Base-by-base conservation (phyloP, 2,329 filamentous ascomycete genomes). In the Acarospora socialis region DNA sequence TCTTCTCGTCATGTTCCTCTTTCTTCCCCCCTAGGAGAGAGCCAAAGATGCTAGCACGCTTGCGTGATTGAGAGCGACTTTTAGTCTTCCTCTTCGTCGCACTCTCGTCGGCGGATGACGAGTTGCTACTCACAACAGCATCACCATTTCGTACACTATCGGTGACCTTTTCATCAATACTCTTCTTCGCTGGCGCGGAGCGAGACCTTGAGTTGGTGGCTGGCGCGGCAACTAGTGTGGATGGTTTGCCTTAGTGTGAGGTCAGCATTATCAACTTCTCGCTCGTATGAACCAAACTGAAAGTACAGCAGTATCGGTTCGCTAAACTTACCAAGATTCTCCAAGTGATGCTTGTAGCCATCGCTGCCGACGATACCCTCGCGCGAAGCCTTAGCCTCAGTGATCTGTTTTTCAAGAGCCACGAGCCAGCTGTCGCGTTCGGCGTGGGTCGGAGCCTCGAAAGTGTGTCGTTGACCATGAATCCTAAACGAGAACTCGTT, bases 391-490 rank as follows among this genome's bases (percentile, higher is more conserved):
- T 90, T 92, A 50, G 83, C 86, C 63, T 92, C 83, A 31, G 75
- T 69, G 32, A 81, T 71, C 67, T 86, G 82, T 50, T 70, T 62
- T 71, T 90, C 84, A 46, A 93, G 57, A 51, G 86, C 79, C 41
- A 74, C 63, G 49, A 92, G 73, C 90, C 90, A 95, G 69, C 80
- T 82, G 59, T 93, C 83, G 53, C 87, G 84, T 63, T 94, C 84
- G 37, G 73, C 64, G 29, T 70, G 49, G 49, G 53, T 77, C 48
- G 65, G 51, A 36, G 87, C 82, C 72, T 94, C 87, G 70, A 98
- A 93, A 39, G 71, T 71, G 70, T 94, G 84, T 74, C 93, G 92
- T 63, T 92, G 78, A 46, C 79, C 80, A 60, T 79, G 76, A 53
- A 81, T 62, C 54, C 77, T 81, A 67, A 95, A 80, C 52, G 74